Evolutionary conservation across 177 flowering plant species (phyloP).

Genomic region (Telopea speciosissima): DNA sequence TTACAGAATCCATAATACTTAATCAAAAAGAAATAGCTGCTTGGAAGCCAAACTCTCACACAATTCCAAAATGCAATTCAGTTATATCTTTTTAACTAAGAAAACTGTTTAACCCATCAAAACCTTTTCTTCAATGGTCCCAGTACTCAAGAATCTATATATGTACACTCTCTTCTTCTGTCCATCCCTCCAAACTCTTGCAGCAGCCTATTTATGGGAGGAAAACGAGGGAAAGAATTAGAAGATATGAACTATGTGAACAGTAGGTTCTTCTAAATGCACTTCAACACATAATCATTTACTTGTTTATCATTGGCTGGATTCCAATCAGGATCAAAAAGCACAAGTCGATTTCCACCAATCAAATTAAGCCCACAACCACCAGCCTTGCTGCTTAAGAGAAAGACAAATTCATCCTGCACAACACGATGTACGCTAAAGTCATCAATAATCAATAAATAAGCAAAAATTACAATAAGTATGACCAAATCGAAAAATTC

Average conservation of each 20-base stretch:
- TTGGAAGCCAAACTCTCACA: background rate
- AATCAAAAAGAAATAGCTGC: background rate
- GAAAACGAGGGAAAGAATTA: background rate
- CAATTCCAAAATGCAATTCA: background rate
- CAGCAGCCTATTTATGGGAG: slow-evolving; percentile 71
- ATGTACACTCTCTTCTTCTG: slow-evolving; percentile 98
- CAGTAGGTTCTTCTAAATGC: background rate
- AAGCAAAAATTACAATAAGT: background rate
- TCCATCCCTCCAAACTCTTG: slow-evolving; percentile 99
- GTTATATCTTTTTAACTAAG: background rate
- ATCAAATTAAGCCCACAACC: slow-evolving; percentile 99
- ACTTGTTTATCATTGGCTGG: slow-evolving; percentile 99
- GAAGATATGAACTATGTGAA: background rate
- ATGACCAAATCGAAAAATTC: background rate
- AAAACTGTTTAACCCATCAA: background rate
- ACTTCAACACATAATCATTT: slow-evolving; percentile 11
- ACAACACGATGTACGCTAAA: slow-evolving; percentile 9
- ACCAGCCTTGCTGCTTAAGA: slow-evolving; percentile 99
- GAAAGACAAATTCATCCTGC: slow-evolving; percentile 98
- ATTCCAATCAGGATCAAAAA: slow-evolving; percentile 99
- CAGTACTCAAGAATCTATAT: slow-evolving; percentile 87
- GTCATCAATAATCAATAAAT: background rate
- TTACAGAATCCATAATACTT: background rate
- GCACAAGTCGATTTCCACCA: slow-evolving; percentile 89
- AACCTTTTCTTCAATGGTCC: slow-evolving; percentile 99